Evolutionary conservation across 1,284 basidiomycete genomes (phyloP).

Genomic region (Meira nashicola): DNA sequence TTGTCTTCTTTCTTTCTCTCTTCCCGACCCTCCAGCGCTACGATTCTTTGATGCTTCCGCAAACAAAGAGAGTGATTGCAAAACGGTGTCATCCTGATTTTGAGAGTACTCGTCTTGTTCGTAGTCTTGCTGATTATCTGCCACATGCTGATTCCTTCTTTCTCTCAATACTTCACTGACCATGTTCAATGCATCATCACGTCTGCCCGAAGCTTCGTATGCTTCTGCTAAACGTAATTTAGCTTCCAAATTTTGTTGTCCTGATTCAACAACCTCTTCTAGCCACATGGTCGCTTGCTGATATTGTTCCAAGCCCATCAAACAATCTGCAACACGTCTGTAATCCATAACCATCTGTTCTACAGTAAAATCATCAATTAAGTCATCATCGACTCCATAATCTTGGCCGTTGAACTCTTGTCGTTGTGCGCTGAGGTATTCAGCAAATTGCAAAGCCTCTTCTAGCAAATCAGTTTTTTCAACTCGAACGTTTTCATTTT

Average conservation of each 20-base stretch:
- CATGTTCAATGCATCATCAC: constrained; percentile 73
- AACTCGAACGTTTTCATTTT: background rate
- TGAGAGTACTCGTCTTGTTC: background rate
- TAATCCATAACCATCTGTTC: constrained; percentile 17
- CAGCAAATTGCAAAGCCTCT: background rate
- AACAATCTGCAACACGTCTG: constrained; percentile 40
- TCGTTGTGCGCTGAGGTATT: constrained; percentile 29
- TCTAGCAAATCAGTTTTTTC: background rate
- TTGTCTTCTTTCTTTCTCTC: constrained; percentile 14
- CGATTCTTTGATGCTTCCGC: too few species aligned
- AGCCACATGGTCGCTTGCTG: constrained; percentile 33
- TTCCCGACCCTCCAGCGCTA: background rate
- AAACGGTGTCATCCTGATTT: too few species aligned
- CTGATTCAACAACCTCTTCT: constrained; percentile 65
- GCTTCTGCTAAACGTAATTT: constrained; percentile 66
- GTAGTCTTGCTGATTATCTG: background rate
- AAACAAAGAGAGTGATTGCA: too few species aligned
- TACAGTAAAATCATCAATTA: background rate
- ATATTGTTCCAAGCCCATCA: constrained; percentile 31
- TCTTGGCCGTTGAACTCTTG: constrained; percentile 19
- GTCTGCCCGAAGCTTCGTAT: constrained; percentile 72
- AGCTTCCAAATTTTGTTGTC: constrained; percentile 67
- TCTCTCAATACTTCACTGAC: constrained; percentile 65
- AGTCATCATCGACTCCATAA: constrained; percentile 16
- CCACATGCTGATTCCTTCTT: background rate